Evolutionary conservation across 2,329 filamentous ascomycete genomes (phyloP), one percentile per base, ranked within the genome.

Genomic region (Podosphaera aphanis): DNA sequence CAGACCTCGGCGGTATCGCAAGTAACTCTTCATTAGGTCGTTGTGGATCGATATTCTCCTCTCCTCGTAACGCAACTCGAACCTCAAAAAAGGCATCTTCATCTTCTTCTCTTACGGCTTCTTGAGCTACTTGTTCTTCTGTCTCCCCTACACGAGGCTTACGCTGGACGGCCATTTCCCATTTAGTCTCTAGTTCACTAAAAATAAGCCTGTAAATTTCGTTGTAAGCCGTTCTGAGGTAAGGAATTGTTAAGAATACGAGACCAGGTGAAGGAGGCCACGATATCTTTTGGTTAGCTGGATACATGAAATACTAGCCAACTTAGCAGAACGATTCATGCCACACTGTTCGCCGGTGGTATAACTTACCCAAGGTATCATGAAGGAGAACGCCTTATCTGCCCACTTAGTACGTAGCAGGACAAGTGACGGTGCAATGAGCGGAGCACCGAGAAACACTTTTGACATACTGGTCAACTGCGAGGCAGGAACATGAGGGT

Each of bases 391-490:
- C 2, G 51, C 45, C 37, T 49, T 49, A 43, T 83, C 78, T 25
- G 73, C 71, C 42, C 78, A 65, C 2, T 65, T 68, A 21, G 77
- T 74, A 29, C 80, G 67, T 18, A 77, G 77, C n/a, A 79, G 66
- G 10, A 84, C 66, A 7, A 86, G 65, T 1, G 74, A 67, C 10
- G 79, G 66, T 0, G 75, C 78, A 48, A 86, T 79, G 5, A 82
- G 63, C 1, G 78, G 74, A 2, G 83, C 59, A 1, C 76, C 76
- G 23, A 79, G 53, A 48, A 52, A 55, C 6, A 53, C 20, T 23
- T 35, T 42, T 23, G 19, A 20, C 3, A 35, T 5, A 23, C 37
- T 41, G 8, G 21, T 15, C n/a, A 15, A 13, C n/a, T 33, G n/a
- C 6, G 19, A 16, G 5, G 4, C 23, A 6, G 56, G 53, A 16